Conservation (phyloP, 1,139 yeast genomes). For the Scheffersomyces titani region DNA sequence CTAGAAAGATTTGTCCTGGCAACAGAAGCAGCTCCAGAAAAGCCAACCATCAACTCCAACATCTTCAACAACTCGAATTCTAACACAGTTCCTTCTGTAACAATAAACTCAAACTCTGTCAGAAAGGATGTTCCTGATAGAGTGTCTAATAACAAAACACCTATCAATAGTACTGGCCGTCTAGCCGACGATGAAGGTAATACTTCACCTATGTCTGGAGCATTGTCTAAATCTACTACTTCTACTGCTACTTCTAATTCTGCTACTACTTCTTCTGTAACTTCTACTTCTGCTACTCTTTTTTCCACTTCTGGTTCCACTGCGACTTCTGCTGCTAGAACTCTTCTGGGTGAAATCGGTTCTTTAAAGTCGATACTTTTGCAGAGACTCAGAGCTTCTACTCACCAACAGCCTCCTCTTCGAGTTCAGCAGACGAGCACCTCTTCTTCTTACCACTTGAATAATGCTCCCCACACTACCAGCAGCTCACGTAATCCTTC, state of each 20-base stretch:
- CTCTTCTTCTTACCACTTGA: conserved; percentile 13
- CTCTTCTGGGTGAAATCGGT: conserved; percentile 10
- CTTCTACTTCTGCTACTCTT: background rate
- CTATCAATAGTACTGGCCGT: conserved; percentile 7
- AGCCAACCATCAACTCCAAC: conserved; percentile 11
- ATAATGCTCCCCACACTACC: conserved; percentile 3
- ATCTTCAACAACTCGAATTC: conserved; percentile 7
- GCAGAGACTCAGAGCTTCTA: conserved; percentile 7
- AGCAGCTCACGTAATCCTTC: conserved; percentile 17
- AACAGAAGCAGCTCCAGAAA: conserved; percentile 4
- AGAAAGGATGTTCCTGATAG: background rate
- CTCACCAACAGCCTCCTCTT: conserved; percentile 2
- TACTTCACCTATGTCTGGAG: conserved; percentile 16
- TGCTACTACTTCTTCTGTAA: conserved; percentile 2
- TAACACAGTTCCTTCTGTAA: background rate
- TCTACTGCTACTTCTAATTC: background rate
- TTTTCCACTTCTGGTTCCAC: background rate
- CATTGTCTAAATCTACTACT: conserved; percentile 1
- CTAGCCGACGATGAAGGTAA: conserved; percentile 10
- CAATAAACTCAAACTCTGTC: background rate
- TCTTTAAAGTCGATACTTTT: conserved; percentile 11
- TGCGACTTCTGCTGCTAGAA: background rate
- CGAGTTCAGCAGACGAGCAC: background rate
- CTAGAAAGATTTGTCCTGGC: conserved; percentile 30
- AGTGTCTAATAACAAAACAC: conserved; percentile 11